Conservation (phyloP, 257 asterid species). For the Gardenia jasminoides region DNA sequence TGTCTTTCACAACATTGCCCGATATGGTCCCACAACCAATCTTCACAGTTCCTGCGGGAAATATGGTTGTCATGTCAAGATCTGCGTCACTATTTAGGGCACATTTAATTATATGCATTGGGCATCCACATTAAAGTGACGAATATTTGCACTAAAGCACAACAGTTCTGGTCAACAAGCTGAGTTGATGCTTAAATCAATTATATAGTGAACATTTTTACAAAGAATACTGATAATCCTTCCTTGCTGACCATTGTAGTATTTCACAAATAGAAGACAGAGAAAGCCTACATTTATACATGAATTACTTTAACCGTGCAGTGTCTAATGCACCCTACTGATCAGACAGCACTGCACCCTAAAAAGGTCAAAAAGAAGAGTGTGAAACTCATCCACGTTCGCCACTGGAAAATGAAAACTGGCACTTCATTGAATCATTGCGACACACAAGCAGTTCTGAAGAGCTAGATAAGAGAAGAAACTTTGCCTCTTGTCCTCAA, state of each 20-base stretch:
- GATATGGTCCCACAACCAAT: too few relatives aligned
- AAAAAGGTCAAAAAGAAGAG: neutral
- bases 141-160: too few relatives aligned
- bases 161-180: neutral
- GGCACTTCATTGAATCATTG: neutral
- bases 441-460: neutral
- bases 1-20: too few relatives aligned
- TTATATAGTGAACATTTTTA: neutral
- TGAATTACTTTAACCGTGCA: neutral
- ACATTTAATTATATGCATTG: too few relatives aligned
- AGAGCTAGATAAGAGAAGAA: neutral
- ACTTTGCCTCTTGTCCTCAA: neutral
- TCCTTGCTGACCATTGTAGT: neutral
- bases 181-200: neutral
- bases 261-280: neutral
- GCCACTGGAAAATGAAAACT: neutral
- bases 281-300: neutral
- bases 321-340: neutral
- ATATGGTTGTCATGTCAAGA: too few relatives aligned
- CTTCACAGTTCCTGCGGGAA: too few relatives aligned
- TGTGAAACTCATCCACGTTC: neutral
- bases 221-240: neutral
- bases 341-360: too few relatives aligned
- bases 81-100: too few relatives aligned
- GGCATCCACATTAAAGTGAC: too few relatives aligned